Conservation (phyloP, 1,139 yeast species). For the Saccharomyces hybrid region DNA sequence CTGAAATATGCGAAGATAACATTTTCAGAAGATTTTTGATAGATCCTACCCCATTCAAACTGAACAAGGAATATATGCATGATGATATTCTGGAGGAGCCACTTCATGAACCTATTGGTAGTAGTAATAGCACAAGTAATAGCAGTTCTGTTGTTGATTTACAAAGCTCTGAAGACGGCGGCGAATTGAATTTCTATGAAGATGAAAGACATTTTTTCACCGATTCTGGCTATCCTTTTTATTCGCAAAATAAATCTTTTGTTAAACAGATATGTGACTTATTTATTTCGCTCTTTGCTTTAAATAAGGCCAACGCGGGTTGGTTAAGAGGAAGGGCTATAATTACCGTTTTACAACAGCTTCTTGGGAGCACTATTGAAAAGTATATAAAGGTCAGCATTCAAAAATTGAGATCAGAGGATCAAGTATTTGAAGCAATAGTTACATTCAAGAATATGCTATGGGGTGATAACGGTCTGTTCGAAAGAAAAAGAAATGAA, state of each 20-base stretch:
- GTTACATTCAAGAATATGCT: constrained; percentile 39
- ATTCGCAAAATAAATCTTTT: constrained; percentile 38
- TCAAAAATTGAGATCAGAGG: constrained; percentile 41
- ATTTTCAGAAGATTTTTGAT: constrained; percentile 73
- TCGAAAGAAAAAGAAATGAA: constrained; percentile 27
- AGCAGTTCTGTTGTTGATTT: neutral
- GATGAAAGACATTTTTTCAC: constrained; percentile 16
- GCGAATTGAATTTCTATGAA: constrained; percentile 24
- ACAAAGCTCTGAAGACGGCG: constrained; percentile 13
- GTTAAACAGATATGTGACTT: constrained; percentile 79
- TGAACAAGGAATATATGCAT: neutral
- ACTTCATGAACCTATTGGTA: neutral
- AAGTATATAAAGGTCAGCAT: constrained; percentile 51
- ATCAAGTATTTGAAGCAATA: constrained; percentile 42
- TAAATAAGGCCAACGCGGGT: constrained; percentile 49
- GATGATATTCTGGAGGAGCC: neutral
- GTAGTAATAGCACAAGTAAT: neutral
- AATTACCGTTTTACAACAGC: constrained; percentile 71
- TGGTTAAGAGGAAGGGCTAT: constrained; percentile 87
- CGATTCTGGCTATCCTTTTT: constrained; percentile 9
- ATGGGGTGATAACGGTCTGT: constrained; percentile 42
- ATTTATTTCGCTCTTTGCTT: constrained; percentile 59
- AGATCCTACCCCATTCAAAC: constrained; percentile 37
- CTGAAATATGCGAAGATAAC: constrained; percentile 65
- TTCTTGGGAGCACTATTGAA: constrained; percentile 84